Conservation (phyloP, 163 green algal genomes). For the Chloroidium sp. region DNA sequence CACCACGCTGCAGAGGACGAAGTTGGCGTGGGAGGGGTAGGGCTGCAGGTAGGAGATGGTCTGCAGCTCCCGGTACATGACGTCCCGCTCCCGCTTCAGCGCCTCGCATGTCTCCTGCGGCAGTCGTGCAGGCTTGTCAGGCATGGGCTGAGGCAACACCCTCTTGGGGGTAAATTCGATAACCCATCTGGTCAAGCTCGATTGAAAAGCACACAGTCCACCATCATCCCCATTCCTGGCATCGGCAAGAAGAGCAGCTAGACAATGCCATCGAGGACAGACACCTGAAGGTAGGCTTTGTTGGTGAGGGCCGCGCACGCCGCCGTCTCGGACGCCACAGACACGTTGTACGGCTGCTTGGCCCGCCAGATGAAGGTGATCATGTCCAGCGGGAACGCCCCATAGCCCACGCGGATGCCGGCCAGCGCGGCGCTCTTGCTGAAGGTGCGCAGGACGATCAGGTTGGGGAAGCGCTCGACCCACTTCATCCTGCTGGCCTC, state of each 20-base stretch:
- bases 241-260: neutral
- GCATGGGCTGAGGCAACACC: too few relatives aligned
- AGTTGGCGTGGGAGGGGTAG: conserved; percentile 90
- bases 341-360: conserved; percentile 99
- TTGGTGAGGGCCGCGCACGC: conserved; percentile 86
- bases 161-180: too few relatives aligned
- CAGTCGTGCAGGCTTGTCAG: too few relatives aligned
- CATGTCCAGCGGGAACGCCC: conserved; percentile 75
- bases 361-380: conserved; percentile 91
- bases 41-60: conserved; percentile 78
- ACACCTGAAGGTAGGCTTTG: conserved; percentile 69
- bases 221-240: neutral
- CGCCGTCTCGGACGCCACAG: conserved; percentile 83
- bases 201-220: conserved; percentile 9
- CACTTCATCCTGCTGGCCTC: conserved; percentile 62
- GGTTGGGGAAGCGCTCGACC: conserved; percentile 74
- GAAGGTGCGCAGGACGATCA: conserved; percentile 97
- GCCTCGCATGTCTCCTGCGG: conserved; percentile 11
- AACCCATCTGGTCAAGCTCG: neutral
- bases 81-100: conserved; percentile 69
- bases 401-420: conserved; percentile 78
- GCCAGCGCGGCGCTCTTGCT: conserved; percentile 87
- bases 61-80: conserved; percentile 56
- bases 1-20: conserved; percentile 78
- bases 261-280: neutral